Conservation (phyloP, 106 monocot species). For the Platanthera zijinensis region DNA sequence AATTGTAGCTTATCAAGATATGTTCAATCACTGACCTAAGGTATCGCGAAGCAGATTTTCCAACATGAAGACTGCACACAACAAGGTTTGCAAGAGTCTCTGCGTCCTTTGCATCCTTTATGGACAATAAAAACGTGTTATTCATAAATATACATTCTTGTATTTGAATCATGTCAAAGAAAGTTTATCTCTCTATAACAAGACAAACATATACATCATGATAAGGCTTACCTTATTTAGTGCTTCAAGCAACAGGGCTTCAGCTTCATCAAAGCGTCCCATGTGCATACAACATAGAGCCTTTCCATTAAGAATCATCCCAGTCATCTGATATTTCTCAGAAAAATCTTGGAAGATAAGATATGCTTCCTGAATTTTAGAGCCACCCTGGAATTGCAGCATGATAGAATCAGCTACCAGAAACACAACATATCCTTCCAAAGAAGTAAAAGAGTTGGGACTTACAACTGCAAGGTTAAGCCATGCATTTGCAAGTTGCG, state of each 20-base stretch:
- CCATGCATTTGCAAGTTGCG: slow-evolving; percentile 92
- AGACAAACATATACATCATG: neutral
- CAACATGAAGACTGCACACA: slow-evolving; percentile 92
- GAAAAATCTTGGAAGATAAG: slow-evolving; percentile 96
- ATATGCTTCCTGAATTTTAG: slow-evolving; percentile 95
- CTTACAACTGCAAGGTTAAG: slow-evolving; percentile 68
- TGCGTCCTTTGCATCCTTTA: slow-evolving; percentile 87
- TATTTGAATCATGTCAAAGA: neutral
- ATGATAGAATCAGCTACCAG: neutral
- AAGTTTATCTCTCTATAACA: too few relatives aligned
- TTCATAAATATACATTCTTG: neutral
- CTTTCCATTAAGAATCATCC: slow-evolving; percentile 84
- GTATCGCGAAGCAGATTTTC: slow-evolving; percentile 76
- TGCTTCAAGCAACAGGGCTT: slow-evolving; percentile 80
- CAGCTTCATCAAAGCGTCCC: slow-evolving; percentile 97
- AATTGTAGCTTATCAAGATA: neutral
- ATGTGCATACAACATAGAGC: slow-evolving; percentile 98
- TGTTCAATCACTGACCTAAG: slow-evolving; percentile 45
- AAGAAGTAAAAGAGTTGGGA: neutral
- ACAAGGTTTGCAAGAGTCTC: slow-evolving; percentile 89
- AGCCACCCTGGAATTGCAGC: slow-evolving; percentile 64
- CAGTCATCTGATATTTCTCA: slow-evolving; percentile 89
- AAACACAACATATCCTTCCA: neutral
- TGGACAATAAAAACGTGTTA: neutral
- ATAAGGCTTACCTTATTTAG: slow-evolving; percentile 57